Percentiles rank a stretch among this genome's conserved stretches.
These are phyloP conservation scores for Avena eriantha DNA, from an alignment of 176 grass and related monocot species.

Conservation along the genomic window DNA sequence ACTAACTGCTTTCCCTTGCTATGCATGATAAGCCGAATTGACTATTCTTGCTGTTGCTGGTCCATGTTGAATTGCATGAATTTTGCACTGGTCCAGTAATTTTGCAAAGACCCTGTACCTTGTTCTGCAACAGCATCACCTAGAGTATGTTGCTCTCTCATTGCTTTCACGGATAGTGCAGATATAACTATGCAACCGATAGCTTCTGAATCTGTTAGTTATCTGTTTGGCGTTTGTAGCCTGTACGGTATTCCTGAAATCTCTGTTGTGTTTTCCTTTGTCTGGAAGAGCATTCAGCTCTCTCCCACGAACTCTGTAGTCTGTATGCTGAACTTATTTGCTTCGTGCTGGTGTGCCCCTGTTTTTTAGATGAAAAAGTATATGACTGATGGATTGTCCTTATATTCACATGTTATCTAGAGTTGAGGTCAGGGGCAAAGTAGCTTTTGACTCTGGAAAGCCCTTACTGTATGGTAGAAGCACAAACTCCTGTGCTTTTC, in stretches of 20 bases:
- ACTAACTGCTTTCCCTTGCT: conserved; percentile 23
- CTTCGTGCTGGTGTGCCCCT: background rate
- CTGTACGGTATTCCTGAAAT: background rate
- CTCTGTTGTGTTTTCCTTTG: background rate
- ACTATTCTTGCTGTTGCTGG: conserved; percentile 3
- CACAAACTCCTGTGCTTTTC: background rate
- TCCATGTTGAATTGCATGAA: conserved; percentile 15
- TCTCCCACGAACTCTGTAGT: background rate
- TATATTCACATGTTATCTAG: background rate
- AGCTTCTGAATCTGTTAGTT: background rate
- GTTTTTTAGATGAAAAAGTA: background rate
- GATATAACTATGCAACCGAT: background rate
- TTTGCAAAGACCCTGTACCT: background rate
- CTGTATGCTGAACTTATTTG: background rate
- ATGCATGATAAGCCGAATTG: background rate
- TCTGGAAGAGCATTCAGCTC: background rate
- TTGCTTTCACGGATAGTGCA: background rate
- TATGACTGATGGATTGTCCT: background rate
- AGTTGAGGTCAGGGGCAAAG: conserved; percentile 25
- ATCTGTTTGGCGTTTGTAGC: background rate
- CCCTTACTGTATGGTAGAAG: background rate
- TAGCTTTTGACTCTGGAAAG: background rate
- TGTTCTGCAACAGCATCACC: background rate
- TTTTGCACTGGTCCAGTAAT: background rate
- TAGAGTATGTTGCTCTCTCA: background rate